Base-by-base conservation (phyloP, 1,139 yeast species). In the Oligophagozyma castellii region DNA sequence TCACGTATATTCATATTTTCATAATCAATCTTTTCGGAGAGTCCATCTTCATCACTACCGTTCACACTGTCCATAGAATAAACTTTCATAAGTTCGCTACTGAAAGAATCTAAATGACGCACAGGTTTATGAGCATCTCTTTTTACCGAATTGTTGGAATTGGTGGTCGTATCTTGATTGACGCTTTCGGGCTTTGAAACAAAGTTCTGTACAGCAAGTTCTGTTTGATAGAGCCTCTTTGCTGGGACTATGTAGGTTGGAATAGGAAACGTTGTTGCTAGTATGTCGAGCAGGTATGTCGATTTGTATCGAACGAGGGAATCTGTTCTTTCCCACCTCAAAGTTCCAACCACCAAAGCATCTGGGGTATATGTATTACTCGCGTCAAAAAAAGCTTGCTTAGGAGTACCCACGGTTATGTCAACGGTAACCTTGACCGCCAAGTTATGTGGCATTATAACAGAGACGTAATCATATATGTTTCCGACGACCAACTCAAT, bases 241-340 rank as follows among this genome's bases (percentile, higher is more conserved):
- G 80, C 74, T 0, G 89, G 84, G 0, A 72, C 76, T 19, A 76
- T 65, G 16, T 76, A 61, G 5, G 73, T 67, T 0, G 92, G 89
- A n/a, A 75, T 59, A 1, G 80, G 76, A 42, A 67, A 74, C 36
- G 64, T 61, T 36, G 68, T 70, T 20, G 74, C 75, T 29, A 77
- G 55, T 29, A 76, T 56, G 46, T 77, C 86, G 16, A 74, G 67
- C 27, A 78, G 49, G 37, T 70, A 63, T 11, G 72, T 67, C 2
- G 79, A 69, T 19, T 58, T 58, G 79, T 81, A 73, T 6, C 75
- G 65, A 30, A 67, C 60, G 13, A 72, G 55, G 10, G 76, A 77
- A 3, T 71, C 67, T 24, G 51, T 51, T 21, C 47, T 49, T 23
- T 67, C 56, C 22, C 63, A 63, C 16, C 72, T 72, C 41, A 73